Percentiles rank a stretch among this genome's conserved stretches.
These are phyloP conservation scores for Phytophthora tubulina DNA, from an alignment of 352 stramenopile species.

Conservation along the genomic window DNA sequence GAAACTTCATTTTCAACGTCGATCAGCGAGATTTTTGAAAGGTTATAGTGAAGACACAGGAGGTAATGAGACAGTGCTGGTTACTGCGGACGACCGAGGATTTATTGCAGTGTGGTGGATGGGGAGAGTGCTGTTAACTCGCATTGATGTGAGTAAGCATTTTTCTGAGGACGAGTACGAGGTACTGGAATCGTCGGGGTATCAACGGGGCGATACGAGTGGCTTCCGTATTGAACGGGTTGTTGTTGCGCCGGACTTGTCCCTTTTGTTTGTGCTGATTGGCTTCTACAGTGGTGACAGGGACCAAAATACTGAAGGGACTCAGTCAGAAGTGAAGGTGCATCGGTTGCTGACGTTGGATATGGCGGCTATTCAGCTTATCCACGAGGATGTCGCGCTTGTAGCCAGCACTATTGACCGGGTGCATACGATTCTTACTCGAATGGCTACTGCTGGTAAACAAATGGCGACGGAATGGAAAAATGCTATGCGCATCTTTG, in stretches of 20 bases:
- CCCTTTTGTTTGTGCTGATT: slow-evolving; percentile 48
- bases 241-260: slow-evolving; percentile 49
- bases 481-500: slow-evolving; percentile 78
- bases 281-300: slow-evolving; percentile 16
- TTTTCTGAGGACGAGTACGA: slow-evolving; percentile 34
- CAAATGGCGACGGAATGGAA: slow-evolving; percentile 78
- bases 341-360: slow-evolving; percentile 56
- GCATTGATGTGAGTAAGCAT: slow-evolving; percentile 49
- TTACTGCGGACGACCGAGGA: slow-evolving; percentile 55
- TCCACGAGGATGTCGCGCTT: slow-evolving; percentile 46
- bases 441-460: slow-evolving; percentile 38
- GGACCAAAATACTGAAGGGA: neutral
- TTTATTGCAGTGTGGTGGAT: slow-evolving; percentile 71
- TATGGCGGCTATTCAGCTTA: slow-evolving; percentile 38
- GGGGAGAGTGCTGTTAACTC: slow-evolving; percentile 58
- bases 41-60: neutral
- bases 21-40: slow-evolving; percentile 46
- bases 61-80: slow-evolving; percentile 48
- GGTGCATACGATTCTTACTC: slow-evolving; percentile 42
- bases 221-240: slow-evolving; percentile 49
- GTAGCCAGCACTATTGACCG: slow-evolving; percentile 41
- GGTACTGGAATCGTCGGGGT: slow-evolving; percentile 25
- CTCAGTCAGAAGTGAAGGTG: slow-evolving; percentile 7
- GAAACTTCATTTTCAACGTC: slow-evolving; percentile 44
- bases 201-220: neutral